Evolutionary conservation across 148 eudicot species (phyloP), one percentile per base, ranked within the genome.

Genomic region (Vaccinium myrtillus): DNA sequence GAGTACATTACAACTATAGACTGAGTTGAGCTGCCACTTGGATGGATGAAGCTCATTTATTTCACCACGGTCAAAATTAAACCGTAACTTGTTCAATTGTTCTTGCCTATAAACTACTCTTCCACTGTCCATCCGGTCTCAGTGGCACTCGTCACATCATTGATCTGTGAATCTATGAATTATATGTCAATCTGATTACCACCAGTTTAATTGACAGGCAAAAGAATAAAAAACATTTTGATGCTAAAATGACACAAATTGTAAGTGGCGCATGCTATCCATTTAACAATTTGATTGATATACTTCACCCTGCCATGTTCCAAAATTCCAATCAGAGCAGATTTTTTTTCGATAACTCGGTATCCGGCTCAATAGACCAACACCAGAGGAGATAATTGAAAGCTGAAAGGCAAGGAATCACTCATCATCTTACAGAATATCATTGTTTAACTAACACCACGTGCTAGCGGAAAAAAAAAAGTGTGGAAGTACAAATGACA

Each of bases 251-350:
- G 73, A 67, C 69, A 25, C 36, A 10, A 25, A 12, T 14, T 71
- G 21, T 14, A 71, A 15, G 76, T 13, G 21, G 21, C 10, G 32
- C 73, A 25, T 67, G 6, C 14, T 65, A 59, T 59, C 65, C 71
- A 21, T 19, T 61, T n/a, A 67, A 67, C 55, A n/a, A 76, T 49
- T 49, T 48, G 55, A 21, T 49, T 48, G 55, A 21, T 76, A 32
- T 49, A 76, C 14, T 75, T 21, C 27, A 46, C 53, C 10, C 55
- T 3, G 25, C 27, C 25, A 0, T 48, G 16, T n/a, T 76, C 55
- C 55, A 43, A 75, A 36, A n/a, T 75, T 39, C 77, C 77, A 15
- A 36, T 30, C 49, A 73, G 78, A 75, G 78, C 11, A 75, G 51
- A 36, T 75, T 59, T 59, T 59, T 13, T 19, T 59, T 21, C 19